Percentiles rank a stretch among this genome's conserved stretches.
Evolutionary conservation across 2,329 filamentous ascomycete genomes (phyloP).

Genomic region (Aspergillus glaucus): DNA sequence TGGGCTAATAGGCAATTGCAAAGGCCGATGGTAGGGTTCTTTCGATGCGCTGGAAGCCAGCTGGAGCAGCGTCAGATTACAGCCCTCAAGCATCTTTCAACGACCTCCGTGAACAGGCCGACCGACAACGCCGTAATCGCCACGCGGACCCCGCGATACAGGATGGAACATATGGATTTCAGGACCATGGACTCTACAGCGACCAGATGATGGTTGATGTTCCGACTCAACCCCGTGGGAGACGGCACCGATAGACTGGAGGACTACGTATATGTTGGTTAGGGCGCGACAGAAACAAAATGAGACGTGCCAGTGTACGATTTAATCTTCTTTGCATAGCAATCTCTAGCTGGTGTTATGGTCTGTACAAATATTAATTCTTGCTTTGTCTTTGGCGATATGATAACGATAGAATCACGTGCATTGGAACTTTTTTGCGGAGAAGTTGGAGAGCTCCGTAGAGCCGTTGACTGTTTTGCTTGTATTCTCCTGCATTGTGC

Average conservation of each 20-base stretch:
- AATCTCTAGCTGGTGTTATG: not conserved
- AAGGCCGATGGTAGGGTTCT: conserved; percentile 56
- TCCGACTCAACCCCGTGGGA: conserved; percentile 18
- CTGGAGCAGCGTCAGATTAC: conserved; percentile 4
- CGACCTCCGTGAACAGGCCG: conserved; percentile 33
- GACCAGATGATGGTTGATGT: conserved; percentile 37
- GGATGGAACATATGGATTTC: conserved; percentile 36
- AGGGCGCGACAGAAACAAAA: too few relatives aligned
- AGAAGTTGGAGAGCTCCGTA: conserved; percentile 14
- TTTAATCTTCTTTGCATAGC: too few relatives aligned
- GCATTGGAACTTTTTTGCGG: conserved; percentile 20
- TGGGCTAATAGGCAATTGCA: conserved; percentile 15
- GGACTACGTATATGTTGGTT: too few relatives aligned
- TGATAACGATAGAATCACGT: conserved; percentile 19
- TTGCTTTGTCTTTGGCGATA: conserved; percentile 2
- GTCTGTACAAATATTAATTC: not conserved
- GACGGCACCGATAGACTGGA: conserved; percentile 11
- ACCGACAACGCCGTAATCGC: conserved; percentile 33
- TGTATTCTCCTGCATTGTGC: not conserved
- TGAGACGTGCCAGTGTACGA: too few relatives aligned
- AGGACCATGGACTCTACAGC: conserved; percentile 29
- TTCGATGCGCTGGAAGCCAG: conserved; percentile 50
- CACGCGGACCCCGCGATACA: conserved; percentile 29
- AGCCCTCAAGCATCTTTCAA: conserved; percentile 23
- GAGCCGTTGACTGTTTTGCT: not conserved